Percentiles rank a stretch among this genome's conserved stretches.
These are phyloP conservation scores for Acanthamoeba quina DNA, from an alignment of 208 protist genomes.

Conservation along the genomic window DNA sequence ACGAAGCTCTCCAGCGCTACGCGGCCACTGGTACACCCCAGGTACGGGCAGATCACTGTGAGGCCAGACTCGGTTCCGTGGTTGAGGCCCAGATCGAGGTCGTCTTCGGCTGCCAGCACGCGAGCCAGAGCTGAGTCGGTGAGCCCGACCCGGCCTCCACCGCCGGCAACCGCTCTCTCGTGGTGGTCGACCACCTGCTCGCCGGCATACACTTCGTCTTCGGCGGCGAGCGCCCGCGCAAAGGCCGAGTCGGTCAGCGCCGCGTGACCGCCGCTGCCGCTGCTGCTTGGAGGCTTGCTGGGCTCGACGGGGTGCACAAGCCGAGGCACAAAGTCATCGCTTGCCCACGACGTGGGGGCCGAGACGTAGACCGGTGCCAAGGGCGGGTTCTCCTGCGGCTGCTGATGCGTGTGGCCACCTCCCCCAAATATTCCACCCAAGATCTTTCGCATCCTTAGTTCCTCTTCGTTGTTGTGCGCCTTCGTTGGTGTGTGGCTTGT, in stretches of 20 bases:
- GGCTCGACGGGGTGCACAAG: no score
- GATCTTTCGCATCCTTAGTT: no score
- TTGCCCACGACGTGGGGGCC: no score
- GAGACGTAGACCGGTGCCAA: no score
- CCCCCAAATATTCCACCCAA: no score
- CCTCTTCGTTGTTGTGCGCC: no score
- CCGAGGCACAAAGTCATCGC: no score
- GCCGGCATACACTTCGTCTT: neutral
- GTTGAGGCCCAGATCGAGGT: neutral
- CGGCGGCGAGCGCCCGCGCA: neutral
- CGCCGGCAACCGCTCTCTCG: neutral
- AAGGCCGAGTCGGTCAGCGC: conserved; percentile 20
- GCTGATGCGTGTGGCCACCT: no score
- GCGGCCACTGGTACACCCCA: neutral
- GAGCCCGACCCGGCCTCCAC: neutral
- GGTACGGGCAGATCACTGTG: conserved; percentile 13
- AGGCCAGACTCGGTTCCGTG: neutral
- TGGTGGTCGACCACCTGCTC: neutral
- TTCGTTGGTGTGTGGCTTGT: neutral
- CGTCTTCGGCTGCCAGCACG: neutral
- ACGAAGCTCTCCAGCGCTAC: neutral
- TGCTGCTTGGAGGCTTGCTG: neutral
- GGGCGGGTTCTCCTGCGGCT: no score
- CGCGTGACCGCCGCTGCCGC: neutral
- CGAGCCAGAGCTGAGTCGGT: conserved; percentile 7